phyloP scores from a whole-genome alignment of 1,139 yeast genomes.

The Debaryomyces nepalensis region DNA sequence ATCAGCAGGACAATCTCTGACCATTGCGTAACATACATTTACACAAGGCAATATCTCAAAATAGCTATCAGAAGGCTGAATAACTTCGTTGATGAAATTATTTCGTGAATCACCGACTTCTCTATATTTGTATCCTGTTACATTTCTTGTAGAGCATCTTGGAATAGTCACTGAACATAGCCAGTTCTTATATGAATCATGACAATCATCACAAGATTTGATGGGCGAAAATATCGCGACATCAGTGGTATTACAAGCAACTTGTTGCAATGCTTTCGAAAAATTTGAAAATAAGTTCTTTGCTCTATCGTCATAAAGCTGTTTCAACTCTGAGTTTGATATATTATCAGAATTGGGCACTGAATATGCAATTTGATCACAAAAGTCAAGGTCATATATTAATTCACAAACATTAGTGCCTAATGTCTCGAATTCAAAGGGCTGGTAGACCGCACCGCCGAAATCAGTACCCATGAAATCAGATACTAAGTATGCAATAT shows the following conservation, averaged over 20 bases:
- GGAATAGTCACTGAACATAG: conserved; percentile 91
- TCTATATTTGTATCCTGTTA: conserved; percentile 54
- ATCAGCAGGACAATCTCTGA: conserved; percentile 80
- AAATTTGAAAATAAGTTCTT: conserved; percentile 62
- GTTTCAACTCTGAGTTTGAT: conserved; percentile 27
- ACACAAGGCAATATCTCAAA: conserved; percentile 87
- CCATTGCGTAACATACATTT: conserved; percentile 77
- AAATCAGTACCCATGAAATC: conserved; percentile 45
- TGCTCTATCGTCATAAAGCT: conserved; percentile 69
- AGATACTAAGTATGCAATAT: conserved; percentile 68
- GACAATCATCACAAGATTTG: conserved; percentile 73
- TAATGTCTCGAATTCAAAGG: conserved; percentile 66
- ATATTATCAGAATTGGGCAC: conserved; percentile 63
- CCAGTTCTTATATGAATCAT: conserved; percentile 79
- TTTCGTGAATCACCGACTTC: conserved; percentile 62
- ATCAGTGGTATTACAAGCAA: conserved; percentile 74
- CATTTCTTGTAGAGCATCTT: conserved; percentile 64
- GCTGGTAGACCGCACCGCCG: conserved; percentile 72
- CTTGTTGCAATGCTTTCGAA: conserved; percentile 72
- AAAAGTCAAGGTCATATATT: conserved; percentile 74
- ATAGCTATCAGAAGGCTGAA: conserved; percentile 66
- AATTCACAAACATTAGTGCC: conserved; percentile 65
- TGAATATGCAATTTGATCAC: conserved; percentile 82
- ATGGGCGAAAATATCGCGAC: conserved; percentile 78
- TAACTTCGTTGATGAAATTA: conserved; percentile 54